Evolutionary conservation across 2,329 filamentous ascomycete genomes (phyloP), one percentile per base, ranked within the genome.

Genomic region (Sordariomycetes sp.): DNA sequence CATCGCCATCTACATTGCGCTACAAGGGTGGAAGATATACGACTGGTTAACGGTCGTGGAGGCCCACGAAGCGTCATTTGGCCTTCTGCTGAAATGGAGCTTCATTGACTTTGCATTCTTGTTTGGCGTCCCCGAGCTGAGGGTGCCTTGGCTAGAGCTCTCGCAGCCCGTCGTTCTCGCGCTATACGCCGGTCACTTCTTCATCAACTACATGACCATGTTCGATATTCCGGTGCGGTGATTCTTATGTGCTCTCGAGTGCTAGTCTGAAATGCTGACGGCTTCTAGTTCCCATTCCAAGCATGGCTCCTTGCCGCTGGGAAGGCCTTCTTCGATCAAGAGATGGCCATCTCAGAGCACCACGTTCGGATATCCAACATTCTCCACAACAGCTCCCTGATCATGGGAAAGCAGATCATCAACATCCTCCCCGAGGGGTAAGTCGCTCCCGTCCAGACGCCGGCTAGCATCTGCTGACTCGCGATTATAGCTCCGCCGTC

Each of bases 111-210:
- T 88, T 60, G 71, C 86, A 25, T 96, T 91, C 69, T 76, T 97
- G 61, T 96, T 95, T 68, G 88, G 88, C 8, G 74, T 99, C 57
- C 92, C 95, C 20, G 81, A 87, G 62, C 71, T 99, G 64, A 84
- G 89, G 68, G 96, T 99, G 78, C 94, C 94, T 59, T 99, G 94
- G 95, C 77, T 99, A 59, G 90, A 97, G 74, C 89, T 92, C 75
- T 89, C 89, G 51, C 87, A 89, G 65, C 79, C 81, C 39, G 84
- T 84, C 1, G 86, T 89, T 57, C 79, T 87, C 50, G 74, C 80
- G 35, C 72, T 91, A 24, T 95, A 94, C 65, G 69, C 87, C 53
- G 63, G 78, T 3, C 90, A 96, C 68, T 79, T 86, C 2, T 67
- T 87, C 1, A 70, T 88, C 56, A 90, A 96, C 73, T 87, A 85